Conservation (phyloP, 2,329 filamentous ascomycete species). For the Nemania serpens region DNA sequence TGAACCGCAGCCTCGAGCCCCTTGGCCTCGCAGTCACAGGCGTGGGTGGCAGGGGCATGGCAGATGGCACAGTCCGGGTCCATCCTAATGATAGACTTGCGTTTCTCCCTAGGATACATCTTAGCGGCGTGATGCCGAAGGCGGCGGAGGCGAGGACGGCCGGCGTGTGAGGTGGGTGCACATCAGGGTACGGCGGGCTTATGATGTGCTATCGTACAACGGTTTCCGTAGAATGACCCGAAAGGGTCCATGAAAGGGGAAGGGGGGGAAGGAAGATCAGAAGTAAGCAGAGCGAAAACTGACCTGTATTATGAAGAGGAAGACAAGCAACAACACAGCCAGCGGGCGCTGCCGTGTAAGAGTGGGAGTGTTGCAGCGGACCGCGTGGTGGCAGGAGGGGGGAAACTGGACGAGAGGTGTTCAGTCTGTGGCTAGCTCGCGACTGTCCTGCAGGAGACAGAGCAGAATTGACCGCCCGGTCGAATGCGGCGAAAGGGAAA, state of each 20-base stretch:
- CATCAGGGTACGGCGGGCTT: conserved; percentile 33
- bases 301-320: conserved; percentile 45
- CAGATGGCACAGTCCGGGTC: conserved; percentile 73
- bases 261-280: conserved; percentile 31
- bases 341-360: conserved; percentile 26
- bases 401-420: conserved; percentile 38
- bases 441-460: conserved; percentile 37
- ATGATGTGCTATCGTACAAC: conserved; percentile 43
- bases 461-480: conserved; percentile 41
- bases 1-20: conserved; percentile 65
- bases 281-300: conserved; percentile 38
- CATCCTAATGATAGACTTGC: conserved; percentile 63
- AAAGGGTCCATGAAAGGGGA: conserved; percentile 44
- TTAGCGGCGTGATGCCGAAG: conserved; percentile 47
- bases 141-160: conserved; percentile 36
- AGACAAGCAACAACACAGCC: conserved; percentile 34
- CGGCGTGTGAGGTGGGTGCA: conserved; percentile 35
- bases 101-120: conserved; percentile 57
- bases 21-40: conserved; percentile 70
- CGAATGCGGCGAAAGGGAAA: conserved; percentile 37
- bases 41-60: conserved; percentile 59
- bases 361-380: conserved; percentile 41
- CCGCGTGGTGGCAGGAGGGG: conserved; percentile 41
- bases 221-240: conserved; percentile 42
- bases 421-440: conserved; percentile 41